Conservation (phyloP, 441 rosid genomes). For the Corymbia calophylla region DNA sequence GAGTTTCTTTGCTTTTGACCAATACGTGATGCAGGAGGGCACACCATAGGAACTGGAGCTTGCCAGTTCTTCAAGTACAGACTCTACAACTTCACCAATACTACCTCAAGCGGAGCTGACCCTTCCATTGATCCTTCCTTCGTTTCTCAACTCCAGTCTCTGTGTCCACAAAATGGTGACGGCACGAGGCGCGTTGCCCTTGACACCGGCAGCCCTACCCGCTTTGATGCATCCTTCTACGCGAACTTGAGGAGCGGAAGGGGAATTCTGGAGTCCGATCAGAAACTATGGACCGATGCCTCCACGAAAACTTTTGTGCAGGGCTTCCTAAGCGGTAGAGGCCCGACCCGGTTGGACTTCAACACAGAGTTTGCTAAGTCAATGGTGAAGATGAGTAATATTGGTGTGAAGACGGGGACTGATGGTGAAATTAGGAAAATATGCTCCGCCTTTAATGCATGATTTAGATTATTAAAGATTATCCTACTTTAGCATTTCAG, state of each 20-base stretch:
- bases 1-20: background rate
- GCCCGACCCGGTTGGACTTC: slow-evolving; percentile 22
- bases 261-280: slow-evolving; percentile 57
- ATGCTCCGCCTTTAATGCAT: slow-evolving; percentile 42
- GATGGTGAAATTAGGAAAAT: slow-evolving; percentile 57
- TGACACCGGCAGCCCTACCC: slow-evolving; percentile 41
- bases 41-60: slow-evolving; percentile 68
- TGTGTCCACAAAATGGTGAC: slow-evolving; percentile 49
- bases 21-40: slow-evolving; percentile 30
- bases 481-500: background rate
- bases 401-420: slow-evolving; percentile 51
- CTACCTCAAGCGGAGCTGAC: slow-evolving; percentile 45
- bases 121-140: slow-evolving; percentile 45
- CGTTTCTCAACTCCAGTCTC: slow-evolving; percentile 31
- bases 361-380: slow-evolving; percentile 49
- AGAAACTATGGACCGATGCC: slow-evolving; percentile 45
- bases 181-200: slow-evolving; percentile 30
- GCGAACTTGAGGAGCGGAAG: slow-evolving; percentile 40
- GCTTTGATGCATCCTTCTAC: slow-evolving; percentile 59
- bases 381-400: slow-evolving; percentile 76
- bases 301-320: slow-evolving; percentile 45
- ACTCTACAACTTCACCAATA: slow-evolving; percentile 38
- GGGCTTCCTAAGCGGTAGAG: slow-evolving; percentile 26
- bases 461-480: background rate
- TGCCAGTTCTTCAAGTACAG: slow-evolving; percentile 46